These are phyloP conservation scores for Chlorella sp. DNA, from an alignment of 139 green algal species.

Conservation along the genomic window DNA sequence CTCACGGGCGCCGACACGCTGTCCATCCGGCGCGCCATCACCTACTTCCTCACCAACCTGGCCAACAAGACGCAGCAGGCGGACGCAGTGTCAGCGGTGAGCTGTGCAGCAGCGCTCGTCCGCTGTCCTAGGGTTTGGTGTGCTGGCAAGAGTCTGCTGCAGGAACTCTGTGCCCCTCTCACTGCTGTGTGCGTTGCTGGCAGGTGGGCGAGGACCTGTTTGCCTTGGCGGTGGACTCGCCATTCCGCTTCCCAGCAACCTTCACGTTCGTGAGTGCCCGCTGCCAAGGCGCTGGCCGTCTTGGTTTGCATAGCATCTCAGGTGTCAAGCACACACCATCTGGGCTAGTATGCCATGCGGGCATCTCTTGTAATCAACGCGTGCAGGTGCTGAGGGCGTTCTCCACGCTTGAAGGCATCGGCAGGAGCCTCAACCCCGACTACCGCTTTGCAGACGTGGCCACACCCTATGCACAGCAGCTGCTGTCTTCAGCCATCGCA, in stretches of 20 bases:
- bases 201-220: slow-evolving; percentile 87
- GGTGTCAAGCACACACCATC: no score
- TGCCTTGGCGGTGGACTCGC: slow-evolving; percentile 74
- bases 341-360: no score
- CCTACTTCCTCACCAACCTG: slow-evolving; percentile 72
- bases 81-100: no score
- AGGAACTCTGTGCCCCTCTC: background rate
- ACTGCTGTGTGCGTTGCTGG: slow-evolving; percentile 8
- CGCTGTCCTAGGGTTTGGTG: no score
- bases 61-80: no score
- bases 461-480: slow-evolving; percentile 62
- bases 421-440: slow-evolving; percentile 43
- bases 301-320: no score
- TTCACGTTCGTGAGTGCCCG: slow-evolving; percentile 91
- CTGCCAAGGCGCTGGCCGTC: no score
- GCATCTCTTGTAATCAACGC: no score
- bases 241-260: slow-evolving; percentile 79
- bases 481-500: no score
- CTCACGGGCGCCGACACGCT: slow-evolving; percentile 55
- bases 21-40: slow-evolving; percentile 53
- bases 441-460: slow-evolving; percentile 68
- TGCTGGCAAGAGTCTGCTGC: no score
- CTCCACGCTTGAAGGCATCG: slow-evolving; percentile 68
- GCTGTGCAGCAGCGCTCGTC: no score
- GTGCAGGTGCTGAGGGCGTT: slow-evolving; percentile 82